Evolutionary conservation across 768 basidiomycete species (phyloP).

Genomic region (Leucocoprinus birnbaumii): DNA sequence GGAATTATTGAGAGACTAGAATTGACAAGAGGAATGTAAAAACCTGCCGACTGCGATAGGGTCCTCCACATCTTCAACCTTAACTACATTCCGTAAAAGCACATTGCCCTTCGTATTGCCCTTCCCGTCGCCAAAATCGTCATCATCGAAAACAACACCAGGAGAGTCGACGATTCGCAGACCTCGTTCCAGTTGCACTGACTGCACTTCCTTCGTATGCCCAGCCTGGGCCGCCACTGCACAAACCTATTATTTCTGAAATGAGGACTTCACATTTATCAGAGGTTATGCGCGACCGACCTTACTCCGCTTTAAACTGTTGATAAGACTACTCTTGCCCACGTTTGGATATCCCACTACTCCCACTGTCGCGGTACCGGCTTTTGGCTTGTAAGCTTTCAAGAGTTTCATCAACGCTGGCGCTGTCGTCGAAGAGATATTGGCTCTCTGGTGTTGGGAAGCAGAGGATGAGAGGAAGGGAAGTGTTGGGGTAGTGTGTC

Average conservation of each 20-base stretch:
- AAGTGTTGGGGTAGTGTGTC: conserved; percentile 88
- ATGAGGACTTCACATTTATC: conserved; percentile 1
- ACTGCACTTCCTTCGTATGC: conserved; percentile 90
- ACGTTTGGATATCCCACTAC: conserved; percentile 98
- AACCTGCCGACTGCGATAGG: conserved; percentile 81
- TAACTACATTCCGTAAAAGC: conserved; percentile 84
- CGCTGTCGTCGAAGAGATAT: conserved; percentile 76
- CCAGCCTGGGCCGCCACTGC: conserved; percentile 93
- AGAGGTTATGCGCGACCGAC: conserved; percentile 29
- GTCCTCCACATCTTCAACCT: conserved; percentile 88
- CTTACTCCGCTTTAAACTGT: conserved; percentile 84
- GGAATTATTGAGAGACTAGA: background rate
- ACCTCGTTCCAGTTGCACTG: conserved; percentile 88
- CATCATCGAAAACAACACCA: conserved; percentile 94
- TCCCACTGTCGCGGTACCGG: conserved; percentile 77
- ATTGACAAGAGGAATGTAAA: background rate
- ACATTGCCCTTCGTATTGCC: conserved; percentile 56
- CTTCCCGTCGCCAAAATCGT: conserved; percentile 44
- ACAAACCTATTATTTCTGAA: conserved; percentile 71
- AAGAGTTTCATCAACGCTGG: conserved; percentile 77
- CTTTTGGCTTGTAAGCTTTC: conserved; percentile 76
- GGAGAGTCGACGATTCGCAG: conserved; percentile 93
- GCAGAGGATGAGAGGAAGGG: conserved; percentile 84
- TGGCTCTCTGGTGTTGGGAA: conserved; percentile 73
- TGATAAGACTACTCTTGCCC: conserved; percentile 93